Conservation (phyloP, 768 basidiomycete genomes). For the Mycena rebaudengoi region DNA sequence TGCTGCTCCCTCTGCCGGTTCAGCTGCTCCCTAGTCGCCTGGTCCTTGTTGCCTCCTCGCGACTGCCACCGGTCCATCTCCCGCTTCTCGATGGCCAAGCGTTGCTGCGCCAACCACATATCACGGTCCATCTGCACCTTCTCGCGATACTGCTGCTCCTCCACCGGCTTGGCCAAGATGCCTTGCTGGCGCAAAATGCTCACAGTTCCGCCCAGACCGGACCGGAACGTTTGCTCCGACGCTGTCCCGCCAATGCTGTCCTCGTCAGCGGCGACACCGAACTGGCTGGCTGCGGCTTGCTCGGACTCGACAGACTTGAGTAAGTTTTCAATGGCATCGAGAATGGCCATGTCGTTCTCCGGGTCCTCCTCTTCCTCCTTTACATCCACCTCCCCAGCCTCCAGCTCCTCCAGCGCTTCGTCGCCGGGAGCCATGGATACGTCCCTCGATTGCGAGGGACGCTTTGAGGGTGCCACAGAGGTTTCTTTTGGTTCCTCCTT, state of each 20-base stretch:
- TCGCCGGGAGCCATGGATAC: conserved; percentile 68
- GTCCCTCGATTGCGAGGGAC: conserved; percentile 51
- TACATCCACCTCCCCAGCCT: conserved; percentile 81
- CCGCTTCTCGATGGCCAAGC: conserved; percentile 75
- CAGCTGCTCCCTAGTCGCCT: conserved; percentile 94
- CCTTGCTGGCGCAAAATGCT: conserved; percentile 92
- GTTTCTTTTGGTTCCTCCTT: conserved; percentile 58
- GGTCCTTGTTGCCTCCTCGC: conserved; percentile 87
- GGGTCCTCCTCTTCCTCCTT: conserved; percentile 79
- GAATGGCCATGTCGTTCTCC: conserved; percentile 74
- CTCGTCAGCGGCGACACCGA: conserved; percentile 34
- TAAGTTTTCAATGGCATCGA: conserved; percentile 78
- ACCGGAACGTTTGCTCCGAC: conserved; percentile 78
- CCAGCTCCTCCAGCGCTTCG: conserved; percentile 74
- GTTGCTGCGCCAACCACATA: conserved; percentile 89
- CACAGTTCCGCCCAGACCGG: conserved; percentile 90
- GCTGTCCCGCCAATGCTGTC: conserved; percentile 68
- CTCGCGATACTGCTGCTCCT: conserved; percentile 81
- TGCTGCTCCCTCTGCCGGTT: conserved; percentile 92
- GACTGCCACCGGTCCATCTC: conserved; percentile 82
- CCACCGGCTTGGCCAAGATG: conserved; percentile 70
- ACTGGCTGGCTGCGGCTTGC: conserved; percentile 48
- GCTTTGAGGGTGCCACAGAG: conserved; percentile 31
- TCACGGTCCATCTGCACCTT: conserved; percentile 85
- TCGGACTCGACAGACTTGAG: conserved; percentile 71